These are phyloP conservation scores for Elaeis guineensis DNA, from an alignment of 176 grass and related monocot species.

Conservation along the genomic window DNA sequence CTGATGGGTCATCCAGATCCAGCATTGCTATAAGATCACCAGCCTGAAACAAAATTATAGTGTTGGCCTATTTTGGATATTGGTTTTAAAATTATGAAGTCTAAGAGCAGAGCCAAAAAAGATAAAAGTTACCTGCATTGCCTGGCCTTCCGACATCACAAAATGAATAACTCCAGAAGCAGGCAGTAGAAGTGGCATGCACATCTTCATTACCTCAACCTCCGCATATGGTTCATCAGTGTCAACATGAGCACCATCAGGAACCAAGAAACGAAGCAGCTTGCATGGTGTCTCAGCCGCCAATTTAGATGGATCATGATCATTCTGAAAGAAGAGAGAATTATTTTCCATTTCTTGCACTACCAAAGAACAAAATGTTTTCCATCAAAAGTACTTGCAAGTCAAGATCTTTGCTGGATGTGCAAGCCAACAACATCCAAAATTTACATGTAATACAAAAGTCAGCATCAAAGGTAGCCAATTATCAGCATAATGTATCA, in stretches of 20 bases:
- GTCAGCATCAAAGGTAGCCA: no score
- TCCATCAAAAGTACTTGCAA: no score
- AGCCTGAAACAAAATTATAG: conserved; percentile 35
- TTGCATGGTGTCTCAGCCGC: conserved; percentile 97
- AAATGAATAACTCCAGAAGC: conserved; percentile 91
- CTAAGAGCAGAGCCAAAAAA: not conserved
- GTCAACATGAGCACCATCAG: conserved; percentile 84
- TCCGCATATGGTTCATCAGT: conserved; percentile 91
- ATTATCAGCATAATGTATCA: no score
- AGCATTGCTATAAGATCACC: conserved; percentile 83
- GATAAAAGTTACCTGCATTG: conserved; percentile 59
- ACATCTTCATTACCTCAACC: conserved; percentile 99
- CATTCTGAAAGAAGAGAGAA: conserved; percentile 58
- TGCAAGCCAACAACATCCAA: no score
- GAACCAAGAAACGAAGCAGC: conserved; percentile 90
- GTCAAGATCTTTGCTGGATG: no score
- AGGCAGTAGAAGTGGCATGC: conserved; percentile 94
- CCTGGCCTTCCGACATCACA: conserved; percentile 90
- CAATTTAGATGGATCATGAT: conserved; percentile 96
- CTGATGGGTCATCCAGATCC: conserved; percentile 91
- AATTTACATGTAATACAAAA: no score
- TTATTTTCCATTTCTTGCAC: not conserved
- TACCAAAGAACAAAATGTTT: no score
- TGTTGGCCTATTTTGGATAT: conserved; percentile 8
- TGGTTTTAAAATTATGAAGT: conserved; percentile 3